These are phyloP conservation scores for Starmera pachycereana DNA, from an alignment of 805 yeast species.

Conservation along the genomic window DNA sequence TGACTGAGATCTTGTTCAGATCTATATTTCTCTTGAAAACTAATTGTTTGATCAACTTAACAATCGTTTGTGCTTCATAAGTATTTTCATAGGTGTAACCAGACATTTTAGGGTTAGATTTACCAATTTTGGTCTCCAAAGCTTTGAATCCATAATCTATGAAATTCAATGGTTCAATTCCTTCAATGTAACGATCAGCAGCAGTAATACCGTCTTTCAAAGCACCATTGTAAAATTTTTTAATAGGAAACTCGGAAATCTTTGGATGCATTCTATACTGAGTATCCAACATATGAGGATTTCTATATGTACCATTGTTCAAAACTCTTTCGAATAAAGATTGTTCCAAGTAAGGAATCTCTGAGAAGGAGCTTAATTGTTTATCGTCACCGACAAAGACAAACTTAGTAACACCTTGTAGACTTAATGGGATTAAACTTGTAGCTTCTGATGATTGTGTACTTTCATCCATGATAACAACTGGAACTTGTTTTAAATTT, in stretches of 20 bases:
- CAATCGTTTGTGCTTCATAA: slow-evolving; percentile 40
- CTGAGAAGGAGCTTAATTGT: slow-evolving; percentile 63
- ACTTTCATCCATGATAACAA: slow-evolving; percentile 70
- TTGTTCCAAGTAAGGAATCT: slow-evolving; percentile 54
- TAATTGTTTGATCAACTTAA: slow-evolving; percentile 37
- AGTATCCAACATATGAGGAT: slow-evolving; percentile 59
- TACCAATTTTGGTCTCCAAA: slow-evolving; percentile 38
- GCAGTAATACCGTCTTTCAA: slow-evolving; percentile 51
- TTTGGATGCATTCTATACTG: slow-evolving; percentile 62
- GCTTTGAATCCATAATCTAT: slow-evolving; percentile 46
- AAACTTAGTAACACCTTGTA: slow-evolving; percentile 56
- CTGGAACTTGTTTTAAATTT: slow-evolving; percentile 50
- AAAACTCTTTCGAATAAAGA: slow-evolving; percentile 62
- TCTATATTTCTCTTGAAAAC: slow-evolving; percentile 43
- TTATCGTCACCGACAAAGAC: slow-evolving; percentile 71
- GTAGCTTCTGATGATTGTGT: slow-evolving; percentile 71
- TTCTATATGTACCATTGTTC: slow-evolving; percentile 46
- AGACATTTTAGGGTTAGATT: slow-evolving; percentile 27
- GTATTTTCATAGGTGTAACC: slow-evolving; percentile 52
- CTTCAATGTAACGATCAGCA: slow-evolving; percentile 35
- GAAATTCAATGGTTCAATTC: slow-evolving; percentile 47
- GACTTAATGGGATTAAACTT: slow-evolving; percentile 59
- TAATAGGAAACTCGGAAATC: slow-evolving; percentile 49
- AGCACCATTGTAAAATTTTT: slow-evolving; percentile 37
- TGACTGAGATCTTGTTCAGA: slow-evolving; percentile 46